Base-by-base conservation (phyloP, 2,329 filamentous ascomycete species). In the Trichoderma sp. region DNA sequence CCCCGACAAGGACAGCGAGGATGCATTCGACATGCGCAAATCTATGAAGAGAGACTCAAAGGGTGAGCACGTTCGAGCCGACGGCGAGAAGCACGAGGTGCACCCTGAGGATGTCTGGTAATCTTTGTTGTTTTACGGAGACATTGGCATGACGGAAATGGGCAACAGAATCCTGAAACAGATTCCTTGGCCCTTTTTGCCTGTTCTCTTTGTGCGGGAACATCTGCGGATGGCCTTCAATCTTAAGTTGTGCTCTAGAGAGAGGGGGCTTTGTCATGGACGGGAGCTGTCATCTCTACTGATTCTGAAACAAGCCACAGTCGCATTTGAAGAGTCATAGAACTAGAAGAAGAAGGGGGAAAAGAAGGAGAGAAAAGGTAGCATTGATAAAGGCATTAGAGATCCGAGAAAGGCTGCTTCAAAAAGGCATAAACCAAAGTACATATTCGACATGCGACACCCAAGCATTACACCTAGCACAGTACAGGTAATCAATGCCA, bases 21-120 rank as follows among this genome's bases (percentile, higher is more conserved):
- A 98, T 86, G 97, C 96, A 21, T 97, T 94, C 83, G 97, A 99
- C 85, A 99, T 99, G 97, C 91, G 97, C 78, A 98, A 98, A 83
- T 91, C 95, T 50, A 91, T 96, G 86, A 93, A 90, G 84, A 90
- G 95, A 81, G 97, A 99, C 85, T 90, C 89, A 83, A 90, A 92
- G 74, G 86, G 89, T 75, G 90, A 94, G 83, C 94, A 97, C 84
- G 89, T 97, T 65, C 90, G 97, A 78, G 90, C 93, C 72, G 91
- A 96, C 79, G 97, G 97, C 21, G 93, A 97, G 86, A 88, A 91
- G 75, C 91, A 94, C 82, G 89, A 90, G 79, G 95, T 99, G 31
- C 87, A 90, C 66, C 94, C 95, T 2, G 91, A 94, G 76, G 94
- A 98, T 85, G 95, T 99, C 71, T 98, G 94, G 92, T 95, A 63